Percentiles rank a stretch among this genome's conserved stretches.
These are phyloP conservation scores for Adansonia digitata DNA, from an alignment of 345 rosid species.

Conservation along the genomic window DNA sequence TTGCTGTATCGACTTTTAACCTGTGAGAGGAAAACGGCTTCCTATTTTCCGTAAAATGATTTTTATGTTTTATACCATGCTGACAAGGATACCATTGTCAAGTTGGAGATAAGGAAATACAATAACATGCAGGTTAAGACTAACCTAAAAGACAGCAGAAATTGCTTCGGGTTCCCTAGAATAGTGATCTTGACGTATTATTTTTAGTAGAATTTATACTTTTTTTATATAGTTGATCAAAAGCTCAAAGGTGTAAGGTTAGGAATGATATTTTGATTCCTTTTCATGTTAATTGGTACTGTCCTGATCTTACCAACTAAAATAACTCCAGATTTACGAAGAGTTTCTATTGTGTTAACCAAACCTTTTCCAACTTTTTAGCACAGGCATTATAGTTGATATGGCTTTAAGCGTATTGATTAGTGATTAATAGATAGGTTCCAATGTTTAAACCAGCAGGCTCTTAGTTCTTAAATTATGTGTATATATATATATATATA, in stretches of 20 bases:
- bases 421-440: too few species aligned
- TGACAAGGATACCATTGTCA: not conserved
- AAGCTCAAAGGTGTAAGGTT: not conserved
- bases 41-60: not conserved
- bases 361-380: not conserved
- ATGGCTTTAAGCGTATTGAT: too few species aligned
- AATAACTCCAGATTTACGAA: not conserved
- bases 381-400: not conserved
- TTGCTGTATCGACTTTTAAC: slow-evolving; percentile 15
- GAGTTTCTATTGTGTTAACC: not conserved
- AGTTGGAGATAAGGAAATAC: not conserved
- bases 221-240: not conserved
- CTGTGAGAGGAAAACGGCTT: slow-evolving; percentile 8
- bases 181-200: too few species aligned
- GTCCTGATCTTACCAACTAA: not conserved
- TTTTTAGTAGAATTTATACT: not conserved
- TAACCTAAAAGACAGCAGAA: not conserved
- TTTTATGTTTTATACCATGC: too few species aligned
- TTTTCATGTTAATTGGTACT: not conserved
- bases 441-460: too few species aligned
- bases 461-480: too few species aligned
- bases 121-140: not conserved
- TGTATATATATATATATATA: too few species aligned
- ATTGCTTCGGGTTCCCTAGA: too few species aligned
- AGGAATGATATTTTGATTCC: not conserved